Percentiles rank a stretch among this genome's conserved stretches.
Conservation (phyloP, 2,329 filamentous ascomycete genomes). For the Allantophomopsis cytisporea region DNA sequence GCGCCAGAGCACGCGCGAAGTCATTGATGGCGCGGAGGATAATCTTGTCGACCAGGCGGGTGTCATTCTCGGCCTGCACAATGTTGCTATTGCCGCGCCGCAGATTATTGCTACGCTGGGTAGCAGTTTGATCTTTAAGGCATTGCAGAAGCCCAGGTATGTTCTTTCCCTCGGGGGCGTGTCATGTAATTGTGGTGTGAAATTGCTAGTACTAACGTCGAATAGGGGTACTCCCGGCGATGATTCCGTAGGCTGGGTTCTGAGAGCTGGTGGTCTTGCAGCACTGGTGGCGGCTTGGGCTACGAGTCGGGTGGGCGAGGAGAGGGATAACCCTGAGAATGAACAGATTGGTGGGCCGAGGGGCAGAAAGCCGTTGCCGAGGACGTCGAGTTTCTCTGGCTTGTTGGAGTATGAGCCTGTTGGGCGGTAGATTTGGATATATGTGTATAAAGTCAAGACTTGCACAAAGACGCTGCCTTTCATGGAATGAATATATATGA, state of each 20-base stretch:
- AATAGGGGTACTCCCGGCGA: conserved; percentile 64
- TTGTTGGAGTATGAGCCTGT: conserved; percentile 1
- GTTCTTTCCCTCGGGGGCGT: too few species aligned
- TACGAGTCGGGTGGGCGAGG: conserved; percentile 17
- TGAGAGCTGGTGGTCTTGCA: conserved; percentile 71
- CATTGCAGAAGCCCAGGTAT: conserved; percentile 63
- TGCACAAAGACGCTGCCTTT: too few species aligned
- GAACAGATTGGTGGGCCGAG: conserved; percentile 2
- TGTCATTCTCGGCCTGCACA: conserved; percentile 88
- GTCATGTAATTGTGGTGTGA: too few species aligned
- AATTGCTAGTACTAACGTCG: too few species aligned
- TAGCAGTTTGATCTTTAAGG: conserved; percentile 71
- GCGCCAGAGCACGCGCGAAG: conserved; percentile 19
- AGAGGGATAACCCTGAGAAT: conserved; percentile 12
- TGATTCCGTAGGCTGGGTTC: conserved; percentile 73
- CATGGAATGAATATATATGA: too few species aligned
- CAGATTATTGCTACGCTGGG: conserved; percentile 83
- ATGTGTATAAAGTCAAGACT: not conserved
- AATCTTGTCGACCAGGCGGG: conserved; percentile 22
- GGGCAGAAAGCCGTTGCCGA: not conserved
- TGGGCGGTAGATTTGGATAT: not conserved
- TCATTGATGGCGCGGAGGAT: conserved; percentile 3
- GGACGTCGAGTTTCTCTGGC: not conserved
- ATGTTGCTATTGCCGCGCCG: conserved; percentile 83
- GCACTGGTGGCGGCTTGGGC: conserved; percentile 67